Conservation (phyloP, 306 rosid species). For the Carpinus viminea region DNA sequence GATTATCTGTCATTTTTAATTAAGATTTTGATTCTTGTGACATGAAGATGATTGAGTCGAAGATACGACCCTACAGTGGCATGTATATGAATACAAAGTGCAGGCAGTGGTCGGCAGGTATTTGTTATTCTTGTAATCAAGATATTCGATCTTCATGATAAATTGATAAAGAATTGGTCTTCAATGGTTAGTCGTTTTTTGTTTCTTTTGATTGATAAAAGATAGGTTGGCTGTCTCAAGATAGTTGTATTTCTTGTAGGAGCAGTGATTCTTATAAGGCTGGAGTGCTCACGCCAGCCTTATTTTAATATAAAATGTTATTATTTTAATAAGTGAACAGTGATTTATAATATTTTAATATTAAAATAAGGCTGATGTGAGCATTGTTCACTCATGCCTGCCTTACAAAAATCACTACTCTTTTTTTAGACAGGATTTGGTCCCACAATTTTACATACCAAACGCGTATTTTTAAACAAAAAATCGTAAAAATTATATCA, state of each 20-base stretch:
- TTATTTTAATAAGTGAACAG: too few relatives aligned
- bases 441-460: too few relatives aligned
- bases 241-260: not conserved
- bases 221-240: not conserved
- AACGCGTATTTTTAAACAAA: too few relatives aligned
- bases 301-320: too few relatives aligned
- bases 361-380: too few relatives aligned
- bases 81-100: not conserved
- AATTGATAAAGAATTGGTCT: slow-evolving; percentile 1
- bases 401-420: too few relatives aligned
- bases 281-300: too few relatives aligned
- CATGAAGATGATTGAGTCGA: slow-evolving; percentile 4
- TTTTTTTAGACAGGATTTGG: too few relatives aligned
- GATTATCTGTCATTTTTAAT: not conserved
- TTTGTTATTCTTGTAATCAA: not conserved
- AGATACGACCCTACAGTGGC: not conserved
- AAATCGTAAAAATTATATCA: too few relatives aligned
- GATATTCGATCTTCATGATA: not conserved
- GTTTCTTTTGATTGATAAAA: not conserved
- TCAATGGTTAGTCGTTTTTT: not conserved
- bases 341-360: too few relatives aligned
- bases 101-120: slow-evolving; percentile 2
- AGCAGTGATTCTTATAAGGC: too few relatives aligned
- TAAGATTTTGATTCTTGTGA: not conserved
- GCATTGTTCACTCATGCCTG: too few relatives aligned